phyloP scores from a whole-genome alignment of 495 filamentous ascomycete species.

The Patellaria atrata region DNA sequence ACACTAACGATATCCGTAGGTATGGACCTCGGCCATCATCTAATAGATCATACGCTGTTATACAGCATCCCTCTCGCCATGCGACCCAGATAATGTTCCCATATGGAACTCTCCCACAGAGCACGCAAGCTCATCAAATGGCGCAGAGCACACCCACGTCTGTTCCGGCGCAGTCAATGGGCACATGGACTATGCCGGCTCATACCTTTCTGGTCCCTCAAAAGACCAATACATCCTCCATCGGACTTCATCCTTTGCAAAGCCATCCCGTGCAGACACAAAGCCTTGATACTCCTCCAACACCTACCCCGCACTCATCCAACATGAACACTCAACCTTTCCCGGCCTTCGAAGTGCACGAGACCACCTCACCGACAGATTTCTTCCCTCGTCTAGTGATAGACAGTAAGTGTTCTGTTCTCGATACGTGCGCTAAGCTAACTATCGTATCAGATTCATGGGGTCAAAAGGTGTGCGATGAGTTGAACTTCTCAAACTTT shows the following conservation, averaged over 20 bases:
- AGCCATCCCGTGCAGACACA: conserved; percentile 12
- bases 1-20: conserved; percentile 6
- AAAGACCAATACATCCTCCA: too few relatives aligned
- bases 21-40: conserved; percentile 19
- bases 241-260: too few relatives aligned
- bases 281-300: conserved; percentile 7
- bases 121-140: conserved; percentile 14
- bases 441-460: conserved; percentile 16
- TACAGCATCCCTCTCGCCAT: conserved; percentile 13
- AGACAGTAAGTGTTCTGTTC: conserved; percentile 12
- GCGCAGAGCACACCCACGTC: conserved; percentile 9
- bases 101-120: conserved; percentile 15
- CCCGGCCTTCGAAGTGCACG: conserved; percentile 7
- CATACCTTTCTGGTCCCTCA: conserved; percentile 16
- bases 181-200: conserved; percentile 15
- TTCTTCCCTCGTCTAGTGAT: conserved; percentile 16
- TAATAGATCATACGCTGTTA: conserved; percentile 18
- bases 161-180: neutral
- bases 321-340: conserved; percentile 7
- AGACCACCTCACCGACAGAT: conserved; percentile 7
- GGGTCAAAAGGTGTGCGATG: conserved; percentile 21
- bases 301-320: conserved; percentile 10
- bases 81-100: conserved; percentile 21
- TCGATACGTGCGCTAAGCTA: neutral
- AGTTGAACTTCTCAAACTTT: conserved; percentile 21